These are phyloP conservation scores for Hypoxylon rickii DNA, from an alignment of 495 filamentous ascomycete genomes.

Conservation along the genomic window DNA sequence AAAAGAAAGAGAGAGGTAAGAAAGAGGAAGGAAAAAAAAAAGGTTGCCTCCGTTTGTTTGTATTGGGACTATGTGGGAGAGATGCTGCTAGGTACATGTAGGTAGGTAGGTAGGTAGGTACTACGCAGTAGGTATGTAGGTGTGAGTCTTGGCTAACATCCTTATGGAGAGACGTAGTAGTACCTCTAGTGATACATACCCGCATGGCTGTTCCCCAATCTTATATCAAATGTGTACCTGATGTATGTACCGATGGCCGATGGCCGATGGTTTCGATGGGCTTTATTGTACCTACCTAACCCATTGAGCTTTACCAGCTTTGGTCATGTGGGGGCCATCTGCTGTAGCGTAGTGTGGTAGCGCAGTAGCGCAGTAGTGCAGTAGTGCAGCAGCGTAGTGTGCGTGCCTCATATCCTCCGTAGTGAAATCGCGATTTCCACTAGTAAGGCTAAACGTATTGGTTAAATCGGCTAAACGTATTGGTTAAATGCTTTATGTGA, in stretches of 20 bases:
- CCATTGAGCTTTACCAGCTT: slow-evolving; percentile 25
- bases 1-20: not conserved
- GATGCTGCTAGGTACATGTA: too few species aligned
- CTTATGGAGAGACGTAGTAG: too few species aligned
- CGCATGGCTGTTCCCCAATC: not conserved
- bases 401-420: slow-evolving; percentile 29
- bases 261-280: too few species aligned
- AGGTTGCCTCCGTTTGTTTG: slow-evolving; percentile 5
- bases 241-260: not conserved
- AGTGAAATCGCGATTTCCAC: slow-evolving; percentile 33
- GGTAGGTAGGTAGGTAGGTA: too few species aligned
- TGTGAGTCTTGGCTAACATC: slow-evolving; percentile 14
- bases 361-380: too few species aligned
- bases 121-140: not conserved
- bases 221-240: not conserved
- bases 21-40: not conserved
- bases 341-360: too few species aligned
- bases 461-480: too few species aligned
- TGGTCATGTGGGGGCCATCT: slow-evolving; percentile 17
- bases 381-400: too few species aligned
- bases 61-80: too few species aligned
- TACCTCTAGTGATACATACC: not conserved
- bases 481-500: too few species aligned
- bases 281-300: slow-evolving; percentile 22
- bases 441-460: too few species aligned